Percentiles rank a stretch among this genome's conserved stretches.
Conservation (phyloP, 805 yeast species). For the Metschnikowia matae region DNA sequence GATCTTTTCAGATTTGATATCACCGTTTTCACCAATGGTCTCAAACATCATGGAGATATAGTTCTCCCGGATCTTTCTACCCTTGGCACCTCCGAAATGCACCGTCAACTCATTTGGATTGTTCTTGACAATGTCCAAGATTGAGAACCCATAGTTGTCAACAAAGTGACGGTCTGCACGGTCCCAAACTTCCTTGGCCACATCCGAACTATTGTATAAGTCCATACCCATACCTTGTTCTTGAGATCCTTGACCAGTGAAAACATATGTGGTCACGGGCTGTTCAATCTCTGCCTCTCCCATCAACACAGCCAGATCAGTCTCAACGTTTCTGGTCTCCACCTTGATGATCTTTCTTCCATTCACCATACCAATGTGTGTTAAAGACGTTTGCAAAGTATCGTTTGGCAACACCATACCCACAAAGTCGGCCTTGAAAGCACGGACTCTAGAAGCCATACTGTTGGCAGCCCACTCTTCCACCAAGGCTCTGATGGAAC, state of each 20-base stretch:
- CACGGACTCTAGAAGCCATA: slow-evolving; percentile 92
- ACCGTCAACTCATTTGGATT: slow-evolving; percentile 94
- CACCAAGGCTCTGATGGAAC: slow-evolving; percentile 88
- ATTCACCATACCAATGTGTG: slow-evolving; percentile 97
- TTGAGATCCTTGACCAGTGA: slow-evolving; percentile 99
- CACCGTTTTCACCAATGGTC: slow-evolving; percentile 81
- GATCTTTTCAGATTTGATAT: slow-evolving; percentile 84
- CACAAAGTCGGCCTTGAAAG: slow-evolving; percentile 82
- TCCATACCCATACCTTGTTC: slow-evolving; percentile 99
- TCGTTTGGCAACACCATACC: slow-evolving; percentile 99
- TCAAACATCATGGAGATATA: slow-evolving; percentile 97
- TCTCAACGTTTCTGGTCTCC: slow-evolving; percentile 78
- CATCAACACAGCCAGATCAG: slow-evolving; percentile 68
- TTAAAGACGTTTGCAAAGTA: slow-evolving; percentile 76
- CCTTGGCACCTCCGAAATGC: slow-evolving; percentile 97
- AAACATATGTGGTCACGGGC: slow-evolving; percentile 93
- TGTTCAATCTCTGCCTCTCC: slow-evolving; percentile 99
- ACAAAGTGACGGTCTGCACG: slow-evolving; percentile 93
- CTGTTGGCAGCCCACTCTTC: slow-evolving; percentile 99
- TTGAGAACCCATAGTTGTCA: slow-evolving; percentile 94
- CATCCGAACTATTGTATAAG: slow-evolving; percentile 81
- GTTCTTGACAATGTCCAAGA: slow-evolving; percentile 88
- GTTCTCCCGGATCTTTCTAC: slow-evolving; percentile 90
- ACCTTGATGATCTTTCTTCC: slow-evolving; percentile 97
- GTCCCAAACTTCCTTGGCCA: slow-evolving; percentile 96